phyloP scores from a whole-genome alignment of 1,284 basidiomycete genomes.

The Pholiota adiposa region DNA sequence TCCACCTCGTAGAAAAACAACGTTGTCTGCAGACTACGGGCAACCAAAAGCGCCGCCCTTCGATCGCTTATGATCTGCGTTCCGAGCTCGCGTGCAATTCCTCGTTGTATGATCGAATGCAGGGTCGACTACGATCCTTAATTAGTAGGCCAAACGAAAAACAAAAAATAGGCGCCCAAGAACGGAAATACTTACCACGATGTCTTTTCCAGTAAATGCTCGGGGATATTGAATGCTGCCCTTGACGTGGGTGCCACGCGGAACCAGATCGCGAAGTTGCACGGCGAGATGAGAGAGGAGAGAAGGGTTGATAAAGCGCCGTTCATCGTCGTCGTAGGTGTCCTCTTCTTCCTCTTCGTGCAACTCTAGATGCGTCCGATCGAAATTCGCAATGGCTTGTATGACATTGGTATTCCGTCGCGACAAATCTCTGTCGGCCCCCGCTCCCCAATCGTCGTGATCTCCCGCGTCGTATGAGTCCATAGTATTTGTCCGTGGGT shows the following conservation, averaged over 20 bases:
- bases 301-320: constrained; percentile 84
- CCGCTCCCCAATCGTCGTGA: constrained; percentile 22
- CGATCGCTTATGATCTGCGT: constrained; percentile 68
- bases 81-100: constrained; percentile 71
- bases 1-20: constrained; percentile 87
- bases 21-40: constrained; percentile 88
- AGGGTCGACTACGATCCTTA: constrained; percentile 70
- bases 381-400: constrained; percentile 33
- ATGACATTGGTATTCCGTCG: constrained; percentile 38
- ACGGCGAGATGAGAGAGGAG: constrained; percentile 89
- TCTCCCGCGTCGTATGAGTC: constrained; percentile 14
- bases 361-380: constrained; percentile 37
- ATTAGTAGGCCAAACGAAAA: constrained; percentile 2
- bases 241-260: constrained; percentile 86
- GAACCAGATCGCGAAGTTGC: constrained; percentile 85
- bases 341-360: constrained; percentile 64
- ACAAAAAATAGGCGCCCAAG: constrained; percentile 2
- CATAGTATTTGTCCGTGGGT: constrained; percentile 4
- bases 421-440: constrained; percentile 26
- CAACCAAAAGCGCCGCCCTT: constrained; percentile 83
- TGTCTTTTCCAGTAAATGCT: constrained; percentile 91
- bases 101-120: constrained; percentile 76
- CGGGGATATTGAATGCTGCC: constrained; percentile 85
- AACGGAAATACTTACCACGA: constrained; percentile 69
- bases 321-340: constrained; percentile 68